Evolutionary conservation across 139 green algal species (phyloP), one percentile per base, ranked within the genome.

Genomic region (Tetradesmus lagerheimii): DNA sequence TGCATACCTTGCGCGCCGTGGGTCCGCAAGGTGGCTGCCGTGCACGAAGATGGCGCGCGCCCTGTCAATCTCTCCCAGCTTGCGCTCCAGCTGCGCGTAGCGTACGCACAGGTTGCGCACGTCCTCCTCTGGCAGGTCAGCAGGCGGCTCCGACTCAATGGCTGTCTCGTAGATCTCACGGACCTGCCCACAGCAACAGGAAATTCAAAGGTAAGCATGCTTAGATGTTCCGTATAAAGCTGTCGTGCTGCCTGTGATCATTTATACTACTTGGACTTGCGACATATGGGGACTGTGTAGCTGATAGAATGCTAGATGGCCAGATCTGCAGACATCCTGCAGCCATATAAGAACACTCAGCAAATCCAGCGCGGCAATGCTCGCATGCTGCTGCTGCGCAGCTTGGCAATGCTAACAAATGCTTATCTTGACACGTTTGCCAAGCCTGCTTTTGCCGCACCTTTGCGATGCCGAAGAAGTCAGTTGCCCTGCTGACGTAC

Each of bases 401-500:
- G n/a, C n/a, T n/a, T n/a, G n/a, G n/a, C n/a, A n/a, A n/a, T n/a
- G n/a, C n/a, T n/a, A n/a, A n/a, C n/a, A n/a, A n/a, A n/a, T n/a
- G n/a, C n/a, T n/a, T n/a, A n/a, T n/a, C n/a, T n/a, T n/a, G n/a
- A n/a, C n/a, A n/a, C n/a, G n/a, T n/a, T 9, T 50, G 43, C 43
- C 43, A 50, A n/a, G n/a, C n/a, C 53, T 93, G 83, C 6, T 35
- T 35, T 37, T 84, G 53, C 53, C 43, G 9, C 9, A 98, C 97
- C 94, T 98, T 99, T n/a, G 93, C 95, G 34, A 99, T 94, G 41
- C 98, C 98, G 91, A 99, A 99, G 89, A 98, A 98, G 78, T 99
- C 95, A 4, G 93, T 95, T 5, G 98, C 98, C 25, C 96, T 94
- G 12, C 93, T 92, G 11, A 99, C 87, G 93, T 99, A 99, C 9